Conservation (phyloP, 768 basidiomycete species). For the Boletus eberwhitei region DNA sequence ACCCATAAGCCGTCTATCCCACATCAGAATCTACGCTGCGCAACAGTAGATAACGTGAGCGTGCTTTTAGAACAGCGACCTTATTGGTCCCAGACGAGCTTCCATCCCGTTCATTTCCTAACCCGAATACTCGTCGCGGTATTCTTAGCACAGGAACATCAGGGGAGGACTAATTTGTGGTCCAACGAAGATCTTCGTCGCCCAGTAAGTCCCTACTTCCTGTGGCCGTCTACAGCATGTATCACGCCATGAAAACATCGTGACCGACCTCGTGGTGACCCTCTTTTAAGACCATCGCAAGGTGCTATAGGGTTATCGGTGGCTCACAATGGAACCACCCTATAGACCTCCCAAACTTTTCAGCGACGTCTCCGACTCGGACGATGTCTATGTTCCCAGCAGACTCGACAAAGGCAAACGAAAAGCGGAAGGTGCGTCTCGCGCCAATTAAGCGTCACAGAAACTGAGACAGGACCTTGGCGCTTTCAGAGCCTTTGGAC, state of each 20-base stretch:
- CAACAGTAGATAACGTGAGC: too few relatives aligned
- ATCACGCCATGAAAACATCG: neutral
- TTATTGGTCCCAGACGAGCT: too few relatives aligned
- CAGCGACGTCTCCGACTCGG: neutral
- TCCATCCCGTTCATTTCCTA: too few relatives aligned
- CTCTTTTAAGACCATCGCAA: slow-evolving; percentile 5
- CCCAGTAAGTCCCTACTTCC: slow-evolving; percentile 8
- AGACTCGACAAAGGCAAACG: slow-evolving; percentile 19
- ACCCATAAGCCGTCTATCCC: too few relatives aligned
- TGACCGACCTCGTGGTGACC: slow-evolving; percentile 8
- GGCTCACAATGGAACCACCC: slow-evolving; percentile 8
- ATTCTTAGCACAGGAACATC: slow-evolving; percentile 10
- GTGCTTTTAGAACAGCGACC: too few relatives aligned
- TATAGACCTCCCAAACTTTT: slow-evolving; percentile 16
- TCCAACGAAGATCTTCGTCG: slow-evolving; percentile 8
- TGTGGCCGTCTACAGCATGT: slow-evolving; percentile 5
- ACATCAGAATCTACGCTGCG: too few relatives aligned
- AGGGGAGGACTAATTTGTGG: slow-evolving; percentile 4
- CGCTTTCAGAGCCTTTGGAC: slow-evolving; percentile 10
- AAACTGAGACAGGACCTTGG: neutral
- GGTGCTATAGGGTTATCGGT: neutral
- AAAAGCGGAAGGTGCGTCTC: slow-evolving; percentile 15
- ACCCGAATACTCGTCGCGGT: neutral
- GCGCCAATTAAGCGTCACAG: neutral
- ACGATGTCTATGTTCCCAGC: neutral